Percentiles rank a stretch among this genome's conserved stretches.
Evolutionary conservation across 2,329 filamentous ascomycete species (phyloP).

Genomic region (Colletotrichum sp.): DNA sequence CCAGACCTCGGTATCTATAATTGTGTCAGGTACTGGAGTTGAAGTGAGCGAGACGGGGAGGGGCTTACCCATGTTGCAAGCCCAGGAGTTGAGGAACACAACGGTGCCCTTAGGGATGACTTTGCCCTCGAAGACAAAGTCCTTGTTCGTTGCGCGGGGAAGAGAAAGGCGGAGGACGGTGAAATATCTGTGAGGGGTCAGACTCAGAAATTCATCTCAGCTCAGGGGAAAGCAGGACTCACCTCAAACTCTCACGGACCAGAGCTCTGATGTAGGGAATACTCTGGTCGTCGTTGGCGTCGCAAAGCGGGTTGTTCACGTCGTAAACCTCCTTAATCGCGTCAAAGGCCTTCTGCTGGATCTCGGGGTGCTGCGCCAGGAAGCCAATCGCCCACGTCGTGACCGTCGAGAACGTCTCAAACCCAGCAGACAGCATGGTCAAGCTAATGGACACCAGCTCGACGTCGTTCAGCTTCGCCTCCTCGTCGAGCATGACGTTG

Average conservation of each 20-base stretch:
- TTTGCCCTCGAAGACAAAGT: conserved; percentile 27
- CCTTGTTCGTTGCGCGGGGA: conserved; percentile 50
- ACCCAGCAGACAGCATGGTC: conserved; percentile 61
- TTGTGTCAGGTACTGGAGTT: too few relatives aligned
- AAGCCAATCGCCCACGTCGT: conserved; percentile 31
- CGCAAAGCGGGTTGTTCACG: conserved; percentile 75
- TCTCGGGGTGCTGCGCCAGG: conserved; percentile 29
- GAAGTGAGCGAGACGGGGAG: too few relatives aligned
- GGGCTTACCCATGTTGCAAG: conserved; percentile 30
- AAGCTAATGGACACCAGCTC: conserved; percentile 71
- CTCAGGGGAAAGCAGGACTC: neutral
- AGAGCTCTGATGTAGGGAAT: conserved; percentile 78
- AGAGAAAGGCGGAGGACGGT: conserved; percentile 70
- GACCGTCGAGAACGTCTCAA: conserved; percentile 31
- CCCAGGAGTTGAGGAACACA: conserved; percentile 35
- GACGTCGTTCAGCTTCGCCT: conserved; percentile 48
- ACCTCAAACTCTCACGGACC: conserved; percentile 72
- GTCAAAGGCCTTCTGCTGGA: conserved; percentile 30
- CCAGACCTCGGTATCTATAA: conserved; percentile 61
- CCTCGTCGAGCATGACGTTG: conserved; percentile 68
- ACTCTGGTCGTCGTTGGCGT: conserved; percentile 76
- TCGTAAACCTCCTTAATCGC: conserved; percentile 64
- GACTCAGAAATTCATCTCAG: conserved; percentile 25
- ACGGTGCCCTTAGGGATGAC: conserved; percentile 57
- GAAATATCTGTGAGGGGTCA: conserved; percentile 54